Conservation (phyloP, 495 filamentous ascomycete genomes). For the Penicillium macrosclerotiorum region DNA sequence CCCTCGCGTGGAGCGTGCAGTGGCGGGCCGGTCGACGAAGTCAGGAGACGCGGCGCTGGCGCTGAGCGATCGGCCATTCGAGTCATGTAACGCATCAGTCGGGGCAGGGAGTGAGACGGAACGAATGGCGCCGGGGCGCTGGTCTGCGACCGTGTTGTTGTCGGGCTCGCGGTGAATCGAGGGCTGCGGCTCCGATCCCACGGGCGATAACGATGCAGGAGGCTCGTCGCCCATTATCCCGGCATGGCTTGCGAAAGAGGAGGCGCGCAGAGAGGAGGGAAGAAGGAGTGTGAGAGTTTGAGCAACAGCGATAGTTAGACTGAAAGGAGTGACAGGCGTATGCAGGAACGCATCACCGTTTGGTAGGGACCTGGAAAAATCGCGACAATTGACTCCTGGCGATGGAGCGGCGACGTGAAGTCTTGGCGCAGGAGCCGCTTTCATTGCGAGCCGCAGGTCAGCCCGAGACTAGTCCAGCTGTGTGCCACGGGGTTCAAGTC, state of each 20-base stretch:
- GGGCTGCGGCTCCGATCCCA: constrained; percentile 29
- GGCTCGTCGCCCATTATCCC: constrained; percentile 41
- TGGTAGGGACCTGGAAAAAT: constrained; percentile 24
- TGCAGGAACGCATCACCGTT: constrained; percentile 16
- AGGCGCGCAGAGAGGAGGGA: constrained; percentile 2
- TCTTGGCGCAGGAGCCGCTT: constrained; percentile 20
- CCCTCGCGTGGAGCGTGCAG: constrained; percentile 12
- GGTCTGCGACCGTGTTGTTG: constrained; percentile 27
- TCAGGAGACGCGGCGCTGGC: constrained; percentile 28
- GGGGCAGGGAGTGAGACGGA: constrained; percentile 32
- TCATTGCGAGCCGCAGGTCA: constrained; percentile 7
- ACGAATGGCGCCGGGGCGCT: constrained; percentile 24
- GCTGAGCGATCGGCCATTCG: constrained; percentile 28
- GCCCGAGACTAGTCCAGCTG: too few relatives aligned
- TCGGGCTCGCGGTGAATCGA: constrained; percentile 26
- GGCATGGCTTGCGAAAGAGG: constrained; percentile 35
- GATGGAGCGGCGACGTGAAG: constrained; percentile 17
- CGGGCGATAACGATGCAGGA: constrained; percentile 32
- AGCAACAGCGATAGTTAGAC: constrained; percentile 4
- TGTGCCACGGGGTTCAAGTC: too few relatives aligned
- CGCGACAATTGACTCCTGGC: constrained; percentile 13
- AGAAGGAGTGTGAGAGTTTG: constrained; percentile 3
- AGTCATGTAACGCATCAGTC: constrained; percentile 20
- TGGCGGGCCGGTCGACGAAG: constrained; percentile 17
- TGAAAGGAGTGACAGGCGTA: constrained; percentile 10